Evolutionary conservation across 495 filamentous ascomycete species (phyloP), one percentile per base, ranked within the genome.

Genomic region (Annulohypoxylon bovei): DNA sequence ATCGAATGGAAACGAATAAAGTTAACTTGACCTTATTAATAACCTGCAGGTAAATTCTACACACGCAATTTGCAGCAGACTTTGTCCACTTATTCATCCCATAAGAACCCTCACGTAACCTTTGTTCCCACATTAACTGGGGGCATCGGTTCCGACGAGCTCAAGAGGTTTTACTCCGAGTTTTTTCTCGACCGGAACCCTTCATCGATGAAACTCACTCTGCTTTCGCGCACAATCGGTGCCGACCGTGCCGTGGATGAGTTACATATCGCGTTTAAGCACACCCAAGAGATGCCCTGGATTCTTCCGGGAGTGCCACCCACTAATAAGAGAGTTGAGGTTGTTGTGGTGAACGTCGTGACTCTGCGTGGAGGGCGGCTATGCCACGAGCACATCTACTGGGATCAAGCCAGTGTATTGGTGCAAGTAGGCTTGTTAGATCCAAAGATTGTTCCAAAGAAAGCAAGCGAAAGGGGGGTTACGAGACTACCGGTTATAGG

Each of bases 351-450:
- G 7, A 79, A 74, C 59, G 75, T 79, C 47, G 88, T 92, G 3
- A 84, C 85, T 33, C 69, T 92, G 57, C 81, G 89, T 3, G 90
- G 82, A 0, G 89, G 88, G 0, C 87, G 83, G 61, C 76, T 93
- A 5, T 90, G 86, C 67, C 86, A 87, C 23, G 91, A 93, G 73
- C 88, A 92, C 66, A 82, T 91, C 7, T 93, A 93, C 73, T 94
- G 91, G 91, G 91, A 93, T 69, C 91, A 93, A 73, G 91, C 91
- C 3, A 89, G 85, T 39, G 91, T 94, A 8, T 71, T 94, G 1
- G 85, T 90, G n/a, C 91, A 93, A 75, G 79, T 90, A 0, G 90
- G 91, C 0, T 74, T 93, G 42, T 68, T 92, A 47, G 87, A 93
- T 74, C 86, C 89, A 11, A 87, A 87, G 22, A 20, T 74, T 5